Evolutionary conservation across 164 flowering plant species (phyloP).

Genomic region (Paratinospora sagittata): DNA sequence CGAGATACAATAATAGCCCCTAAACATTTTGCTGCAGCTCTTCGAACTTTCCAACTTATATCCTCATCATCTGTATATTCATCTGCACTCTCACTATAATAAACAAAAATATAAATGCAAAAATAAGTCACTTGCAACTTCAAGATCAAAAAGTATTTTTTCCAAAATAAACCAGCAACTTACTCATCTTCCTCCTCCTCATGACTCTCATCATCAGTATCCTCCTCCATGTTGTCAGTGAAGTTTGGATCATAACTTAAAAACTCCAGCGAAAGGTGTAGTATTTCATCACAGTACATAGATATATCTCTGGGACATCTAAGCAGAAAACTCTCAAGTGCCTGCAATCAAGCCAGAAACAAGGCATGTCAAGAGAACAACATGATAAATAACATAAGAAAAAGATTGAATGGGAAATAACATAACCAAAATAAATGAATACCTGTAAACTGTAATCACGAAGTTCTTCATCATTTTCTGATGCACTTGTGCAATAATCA

Average conservation of each 20-base stretch:
- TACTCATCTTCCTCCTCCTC: slow-evolving; percentile 99
- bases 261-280: slow-evolving; percentile 74
- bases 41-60: slow-evolving; percentile 96
- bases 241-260: slow-evolving; percentile 96
- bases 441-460: slow-evolving; percentile 99
- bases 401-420: not conserved
- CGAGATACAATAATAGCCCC: slow-evolving; percentile 97
- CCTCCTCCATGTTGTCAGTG: slow-evolving; percentile 98
- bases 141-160: not conserved
- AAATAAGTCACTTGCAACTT: not conserved
- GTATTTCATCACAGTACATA: slow-evolving; percentile 72
- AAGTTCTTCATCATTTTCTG: slow-evolving; percentile 98
- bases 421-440: slow-evolving; percentile 9
- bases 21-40: slow-evolving; percentile 97
- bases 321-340: slow-evolving; percentile 87
- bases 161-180: slow-evolving; percentile 21
- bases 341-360: slow-evolving; percentile 40
- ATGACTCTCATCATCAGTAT: slow-evolving; percentile 74
- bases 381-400: not conserved
- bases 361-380: not conserved
- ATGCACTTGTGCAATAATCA: slow-evolving; percentile 78
- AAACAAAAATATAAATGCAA: slow-evolving; percentile 6
- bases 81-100: slow-evolving; percentile 80
- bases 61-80: slow-evolving; percentile 99
- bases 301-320: slow-evolving; percentile 92